Evolutionary conservation across 2,329 filamentous ascomycete species (phyloP), one percentile per base, ranked within the genome.

Genomic region (Lomentospora prolificans): DNA sequence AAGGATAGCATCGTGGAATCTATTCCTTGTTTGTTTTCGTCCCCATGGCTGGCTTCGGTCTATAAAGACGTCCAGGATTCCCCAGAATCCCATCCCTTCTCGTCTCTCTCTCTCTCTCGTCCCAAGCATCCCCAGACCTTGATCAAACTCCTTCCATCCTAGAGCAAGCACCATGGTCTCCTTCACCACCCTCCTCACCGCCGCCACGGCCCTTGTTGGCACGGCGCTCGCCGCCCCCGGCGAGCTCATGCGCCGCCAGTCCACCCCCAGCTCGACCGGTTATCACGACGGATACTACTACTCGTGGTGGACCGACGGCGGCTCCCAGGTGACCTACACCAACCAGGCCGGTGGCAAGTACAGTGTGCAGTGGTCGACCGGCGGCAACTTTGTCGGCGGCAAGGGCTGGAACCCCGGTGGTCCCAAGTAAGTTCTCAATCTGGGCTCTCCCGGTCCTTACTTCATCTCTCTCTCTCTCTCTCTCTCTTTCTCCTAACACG

Each of bases 361-460:
- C 67, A 70, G 62, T 28, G 68, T 75, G 0, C 62, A 60, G 28
- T 81, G 77, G 78, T 63, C 58, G 31, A 69, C 69, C 51, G 67
- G 64, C 25, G 77, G 77, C 31, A 79, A 81, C 69, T 76, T 80
- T 52, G 78, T 80, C 31, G 77, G 70, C 57, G 80, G 80, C 30
- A 82, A 81, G 67, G 80, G 80, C 39, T 82, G 79, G 78, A 75
- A 75, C 57, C 73, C 78, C 19, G 79, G 79, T 55, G 69, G 65
- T 57, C 66, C 69, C 27, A 70, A 74, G 76, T 81, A 71, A 58
- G 68, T 58, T 2, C 1, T 9, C 12, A n/a, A n/a, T n/a, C n/a
- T n/a, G n/a, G n/a, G n/a, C n/a, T n/a, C n/a, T n/a, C n/a, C n/a
- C n/a, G n/a, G n/a, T n/a, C n/a, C n/a, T n/a, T n/a, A 33, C 30